Conservation (phyloP, 345 rosid genomes). For the Camelina neglecta region DNA sequence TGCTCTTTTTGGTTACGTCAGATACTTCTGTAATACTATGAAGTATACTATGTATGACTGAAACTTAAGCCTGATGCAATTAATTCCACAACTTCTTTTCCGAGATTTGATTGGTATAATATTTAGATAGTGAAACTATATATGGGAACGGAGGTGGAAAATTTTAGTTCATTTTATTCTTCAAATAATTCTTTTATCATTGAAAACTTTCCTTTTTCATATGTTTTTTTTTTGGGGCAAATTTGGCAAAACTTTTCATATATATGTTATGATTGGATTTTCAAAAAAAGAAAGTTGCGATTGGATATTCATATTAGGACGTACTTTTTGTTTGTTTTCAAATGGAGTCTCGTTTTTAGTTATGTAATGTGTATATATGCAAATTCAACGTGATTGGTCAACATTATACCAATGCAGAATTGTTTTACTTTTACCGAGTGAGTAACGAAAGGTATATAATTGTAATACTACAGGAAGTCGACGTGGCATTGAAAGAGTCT, state of each 20-base stretch:
- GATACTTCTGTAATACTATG: no score
- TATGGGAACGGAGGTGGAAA: no score
- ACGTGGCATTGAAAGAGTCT: slow-evolving; percentile 48
- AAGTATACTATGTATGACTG: no score
- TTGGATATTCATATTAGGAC: not conserved
- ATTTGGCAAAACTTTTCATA: not conserved
- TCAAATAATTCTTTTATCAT: not conserved
- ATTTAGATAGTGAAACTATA: no score
- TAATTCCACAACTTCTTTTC: no score
- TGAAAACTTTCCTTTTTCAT: not conserved
- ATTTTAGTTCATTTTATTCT: no score
- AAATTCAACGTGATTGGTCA: not conserved
- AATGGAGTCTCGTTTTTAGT: not conserved
- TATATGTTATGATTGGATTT: not conserved
- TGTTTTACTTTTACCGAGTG: not conserved
- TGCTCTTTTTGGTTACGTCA: no score
- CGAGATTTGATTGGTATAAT: no score
- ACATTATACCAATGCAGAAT: not conserved
- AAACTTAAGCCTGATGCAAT: no score
- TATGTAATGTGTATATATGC: not conserved
- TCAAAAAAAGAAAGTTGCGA: not conserved
- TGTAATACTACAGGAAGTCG: slow-evolving; percentile 24
- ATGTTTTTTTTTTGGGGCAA: no score
- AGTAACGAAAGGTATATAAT: not conserved
- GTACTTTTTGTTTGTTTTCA: not conserved